Percentiles rank a stretch among this genome's conserved stretches.
Evolutionary conservation across 768 basidiomycete species (phyloP).

Genomic region (Russula sp.): DNA sequence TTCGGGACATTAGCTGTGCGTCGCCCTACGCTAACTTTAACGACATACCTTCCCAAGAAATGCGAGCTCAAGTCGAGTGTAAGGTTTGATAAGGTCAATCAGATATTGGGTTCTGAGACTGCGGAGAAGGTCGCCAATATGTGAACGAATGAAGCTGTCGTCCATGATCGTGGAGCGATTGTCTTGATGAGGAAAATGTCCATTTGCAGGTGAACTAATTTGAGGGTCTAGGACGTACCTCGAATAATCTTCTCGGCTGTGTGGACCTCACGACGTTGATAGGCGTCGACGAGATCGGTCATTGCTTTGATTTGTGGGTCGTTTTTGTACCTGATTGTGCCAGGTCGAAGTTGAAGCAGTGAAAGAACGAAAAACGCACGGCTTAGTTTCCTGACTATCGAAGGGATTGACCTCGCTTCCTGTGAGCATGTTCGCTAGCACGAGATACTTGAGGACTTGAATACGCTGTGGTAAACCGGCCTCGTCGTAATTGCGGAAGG

Average conservation of each 20-base stretch:
- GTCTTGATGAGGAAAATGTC: slow-evolving; percentile 41
- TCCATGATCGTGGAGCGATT: slow-evolving; percentile 96
- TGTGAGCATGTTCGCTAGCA: slow-evolving; percentile 95
- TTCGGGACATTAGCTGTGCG: slow-evolving; percentile 31
- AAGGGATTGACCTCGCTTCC: slow-evolving; percentile 99
- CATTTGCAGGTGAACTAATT: slow-evolving; percentile 3
- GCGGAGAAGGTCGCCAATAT: slow-evolving; percentile 93
- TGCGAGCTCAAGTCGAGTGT: slow-evolving; percentile 86
- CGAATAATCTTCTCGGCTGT: slow-evolving; percentile 93
- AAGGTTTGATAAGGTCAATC: slow-evolving; percentile 97
- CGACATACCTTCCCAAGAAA: slow-evolving; percentile 80
- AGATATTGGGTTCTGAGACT: slow-evolving; percentile 94
- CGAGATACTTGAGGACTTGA: slow-evolving; percentile 97
- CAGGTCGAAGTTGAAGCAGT: neutral
- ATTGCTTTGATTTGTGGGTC: slow-evolving; percentile 97
- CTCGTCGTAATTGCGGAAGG: slow-evolving; percentile 98
- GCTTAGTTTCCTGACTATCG: slow-evolving; percentile 99
- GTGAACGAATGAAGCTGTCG: slow-evolving; percentile 88
- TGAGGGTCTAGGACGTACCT: slow-evolving; percentile 41
- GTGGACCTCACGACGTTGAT: slow-evolving; percentile 94
- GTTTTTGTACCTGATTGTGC: slow-evolving; percentile 69
- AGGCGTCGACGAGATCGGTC: slow-evolving; percentile 95
- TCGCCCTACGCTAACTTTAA: neutral
- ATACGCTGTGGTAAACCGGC: slow-evolving; percentile 95
- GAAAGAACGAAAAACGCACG: slow-evolving; percentile 48